Evolutionary conservation across 1,139 yeast genomes (phyloP), one percentile per base, ranked within the genome.

Genomic region (Waltiozyma sp.): DNA sequence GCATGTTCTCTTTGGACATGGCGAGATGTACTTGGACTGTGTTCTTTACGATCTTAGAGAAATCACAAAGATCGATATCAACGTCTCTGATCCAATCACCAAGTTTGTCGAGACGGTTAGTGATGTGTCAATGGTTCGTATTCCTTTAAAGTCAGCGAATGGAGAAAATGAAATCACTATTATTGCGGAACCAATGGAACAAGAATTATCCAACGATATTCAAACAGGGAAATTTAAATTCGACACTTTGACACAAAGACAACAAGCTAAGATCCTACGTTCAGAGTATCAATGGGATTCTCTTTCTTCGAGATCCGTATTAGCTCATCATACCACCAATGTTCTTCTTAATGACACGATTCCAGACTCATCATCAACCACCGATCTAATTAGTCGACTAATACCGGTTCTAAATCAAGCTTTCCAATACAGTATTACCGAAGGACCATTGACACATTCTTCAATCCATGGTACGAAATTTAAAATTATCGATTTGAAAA

Each of bases 371-470:
- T 91, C 83, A 47, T 80, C 80, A 1, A 84, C 85, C 54, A 76
- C 77, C 54, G 61, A 62, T 16, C 47, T 67, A n/a, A 58, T 87
- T 19, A 50, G 56, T 3, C 47, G 67, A 1, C 66, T 73, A 21
- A 79, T 75, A 48, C 77, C 73, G 5, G 65, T 77, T 1, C 69
- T 91, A 1, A 63, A 68, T 6, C 79, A 80, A 50, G 98, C 97
- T 0, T 91, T 89, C 61, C 73, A 74, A 53, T 86, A 96, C 94
- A 80, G 84, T 10, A 70, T 76, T 0, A 69, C 77, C 44, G 96
- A 87, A 54, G 98, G 98, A 0, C 98, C 98, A 0, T 64, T 93
- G 24, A 80, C 95, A 49, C 95, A 84, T 47, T 96, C 88, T 57
- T 82, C 86, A 0, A 70, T 93, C 3, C 66, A 86, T 44, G 74